Conservation (phyloP, 352 stramenopile genomes). For the Phytophthora niederhauseri region DNA sequence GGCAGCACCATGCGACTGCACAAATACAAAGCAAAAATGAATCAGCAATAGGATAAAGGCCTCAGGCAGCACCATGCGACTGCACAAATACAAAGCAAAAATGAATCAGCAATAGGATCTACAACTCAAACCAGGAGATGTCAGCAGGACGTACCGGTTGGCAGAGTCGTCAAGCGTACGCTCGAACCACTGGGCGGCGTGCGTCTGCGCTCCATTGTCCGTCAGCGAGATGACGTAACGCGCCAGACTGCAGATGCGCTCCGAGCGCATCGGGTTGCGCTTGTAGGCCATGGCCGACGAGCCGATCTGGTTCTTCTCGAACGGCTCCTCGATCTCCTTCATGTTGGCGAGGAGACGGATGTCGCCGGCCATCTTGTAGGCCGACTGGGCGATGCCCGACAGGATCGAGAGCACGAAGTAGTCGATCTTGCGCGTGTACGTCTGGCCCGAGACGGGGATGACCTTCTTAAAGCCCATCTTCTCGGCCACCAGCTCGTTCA, state of each 20-base stretch:
- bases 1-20: constrained; percentile 95
- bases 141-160: constrained; percentile 80
- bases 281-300: constrained; percentile 99
- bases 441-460: constrained; percentile 98
- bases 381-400: constrained; percentile 96
- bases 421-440: constrained; percentile 99
- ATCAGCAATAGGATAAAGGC: constrained; percentile 21
- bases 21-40: constrained; percentile 3
- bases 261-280: constrained; percentile 98
- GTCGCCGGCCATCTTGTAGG: constrained; percentile 99
- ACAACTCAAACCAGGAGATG: not conserved
- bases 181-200: constrained; percentile 99
- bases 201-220: constrained; percentile 96
- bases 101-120: constrained; percentile 13
- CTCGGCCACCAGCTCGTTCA: constrained; percentile 96
- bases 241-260: constrained; percentile 97
- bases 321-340: constrained; percentile 98
- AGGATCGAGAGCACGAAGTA: constrained; percentile 96
- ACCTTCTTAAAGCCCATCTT: constrained; percentile 98
- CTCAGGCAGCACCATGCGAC: too few relatives aligned
- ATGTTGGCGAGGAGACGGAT: constrained; percentile 99
- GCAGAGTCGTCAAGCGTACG: constrained; percentile 99
- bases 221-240: constrained; percentile 99
- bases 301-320: constrained; percentile 96
- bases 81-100: not conserved